phyloP scores from a whole-genome alignment of 169 alveolate species.

The Plasmodium vivax region DNA sequence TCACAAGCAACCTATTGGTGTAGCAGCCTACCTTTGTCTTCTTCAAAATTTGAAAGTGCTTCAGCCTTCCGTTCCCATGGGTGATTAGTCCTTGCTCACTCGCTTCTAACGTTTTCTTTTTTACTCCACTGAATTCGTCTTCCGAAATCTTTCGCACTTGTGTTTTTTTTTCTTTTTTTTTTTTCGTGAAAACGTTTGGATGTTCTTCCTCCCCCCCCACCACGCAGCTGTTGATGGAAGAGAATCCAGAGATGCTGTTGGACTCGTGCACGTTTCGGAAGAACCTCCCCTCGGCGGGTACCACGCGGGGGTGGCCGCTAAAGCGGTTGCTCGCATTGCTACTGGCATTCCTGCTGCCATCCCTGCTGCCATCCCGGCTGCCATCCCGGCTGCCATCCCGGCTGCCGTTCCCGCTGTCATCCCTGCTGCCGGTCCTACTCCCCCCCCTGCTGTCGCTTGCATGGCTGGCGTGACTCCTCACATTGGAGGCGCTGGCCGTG shows the following conservation, averaged over 20 bases:
- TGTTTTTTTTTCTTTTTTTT: slow-evolving; percentile 20
- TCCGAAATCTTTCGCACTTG: not conserved
- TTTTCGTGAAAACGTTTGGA: not conserved
- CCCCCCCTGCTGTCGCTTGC: too few relatives aligned
- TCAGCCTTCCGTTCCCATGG: slow-evolving; percentile 10
- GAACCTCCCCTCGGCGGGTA: not conserved
- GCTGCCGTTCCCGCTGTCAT: too few relatives aligned
- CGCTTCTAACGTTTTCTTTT: not conserved
- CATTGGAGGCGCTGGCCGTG: not conserved
- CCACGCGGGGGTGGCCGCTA: not conserved
- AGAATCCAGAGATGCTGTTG: slow-evolving; percentile 27
- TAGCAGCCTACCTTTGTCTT: slow-evolving; percentile 17
- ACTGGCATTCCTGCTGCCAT: not conserved
- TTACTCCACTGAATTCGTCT: slow-evolving; percentile 14
- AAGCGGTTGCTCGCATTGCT: not conserved
- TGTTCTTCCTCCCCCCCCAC: not conserved
- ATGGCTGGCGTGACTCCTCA: not conserved
- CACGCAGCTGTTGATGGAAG: slow-evolving; percentile 16
- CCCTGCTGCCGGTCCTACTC: not conserved
- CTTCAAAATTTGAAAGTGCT: slow-evolving; percentile 34
- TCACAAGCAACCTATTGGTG: slow-evolving; percentile 29
- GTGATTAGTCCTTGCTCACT: not conserved
- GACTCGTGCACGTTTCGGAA: slow-evolving; percentile 3
- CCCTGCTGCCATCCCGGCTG: not conserved
- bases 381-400: too few relatives aligned